Percentiles rank a stretch among this genome's conserved stretches.
Conservation (phyloP, 2,329 filamentous ascomycete species). For the Calonectria montana region DNA sequence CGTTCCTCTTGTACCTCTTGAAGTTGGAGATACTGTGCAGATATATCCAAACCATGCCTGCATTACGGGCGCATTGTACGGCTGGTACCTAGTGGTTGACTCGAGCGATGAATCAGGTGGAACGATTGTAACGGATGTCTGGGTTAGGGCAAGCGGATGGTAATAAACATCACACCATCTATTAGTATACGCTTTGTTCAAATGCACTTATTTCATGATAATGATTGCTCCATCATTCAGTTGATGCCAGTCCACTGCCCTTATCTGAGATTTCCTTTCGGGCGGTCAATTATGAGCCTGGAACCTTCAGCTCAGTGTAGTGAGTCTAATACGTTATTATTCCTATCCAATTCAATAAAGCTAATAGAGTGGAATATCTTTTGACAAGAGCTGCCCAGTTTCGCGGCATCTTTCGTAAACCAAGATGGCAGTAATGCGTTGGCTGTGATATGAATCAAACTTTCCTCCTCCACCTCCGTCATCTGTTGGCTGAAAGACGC, state of each 20-base stretch:
- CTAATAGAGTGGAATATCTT: background rate
- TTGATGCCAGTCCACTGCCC: too few species aligned
- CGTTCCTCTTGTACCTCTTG: conserved; percentile 49
- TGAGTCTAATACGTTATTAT: too few species aligned
- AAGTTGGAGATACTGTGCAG: conserved; percentile 54
- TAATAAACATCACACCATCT: conserved; percentile 9
- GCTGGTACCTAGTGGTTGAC: conserved; percentile 67
- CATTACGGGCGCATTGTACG: conserved; percentile 69
- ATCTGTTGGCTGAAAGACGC: conserved; percentile 21
- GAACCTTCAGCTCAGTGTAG: too few species aligned
- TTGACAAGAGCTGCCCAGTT: background rate
- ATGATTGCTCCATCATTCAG: too few species aligned
- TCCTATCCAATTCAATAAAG: too few species aligned
- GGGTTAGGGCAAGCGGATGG: conserved; percentile 68
- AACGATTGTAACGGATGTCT: conserved; percentile 65
- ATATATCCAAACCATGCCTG: conserved; percentile 75
- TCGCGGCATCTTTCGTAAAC: conserved; percentile 8
- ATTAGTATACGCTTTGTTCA: too few species aligned
- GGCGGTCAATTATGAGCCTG: too few species aligned
- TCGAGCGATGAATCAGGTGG: conserved; percentile 54
- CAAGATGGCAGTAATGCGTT: conserved; percentile 12
- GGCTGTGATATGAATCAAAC: conserved; percentile 31
- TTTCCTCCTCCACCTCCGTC: conserved; percentile 30
- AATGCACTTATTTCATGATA: too few species aligned
- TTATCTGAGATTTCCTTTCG: too few species aligned